A percentile compares a stretch with the other conserved stretches of the same genome.
Conservation (phyloP, 495 filamentous ascomycete genomes). For the Penicillium simplicissimum region DNA sequence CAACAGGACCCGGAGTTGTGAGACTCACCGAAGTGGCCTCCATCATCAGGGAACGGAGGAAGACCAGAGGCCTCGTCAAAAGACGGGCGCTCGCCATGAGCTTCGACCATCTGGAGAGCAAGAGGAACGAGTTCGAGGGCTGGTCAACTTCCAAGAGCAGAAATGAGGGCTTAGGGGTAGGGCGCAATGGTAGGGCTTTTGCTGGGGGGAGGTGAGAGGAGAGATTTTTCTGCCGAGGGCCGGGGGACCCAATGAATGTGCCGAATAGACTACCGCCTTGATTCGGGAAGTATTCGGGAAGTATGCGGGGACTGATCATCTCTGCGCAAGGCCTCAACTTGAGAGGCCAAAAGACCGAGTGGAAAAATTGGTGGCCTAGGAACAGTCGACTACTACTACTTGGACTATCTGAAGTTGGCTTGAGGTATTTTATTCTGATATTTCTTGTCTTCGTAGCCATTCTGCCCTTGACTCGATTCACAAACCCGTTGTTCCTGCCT, state of each 20-base stretch:
- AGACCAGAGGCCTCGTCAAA: constrained; percentile 38
- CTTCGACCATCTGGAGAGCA: constrained; percentile 38
- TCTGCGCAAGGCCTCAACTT: too few relatives aligned
- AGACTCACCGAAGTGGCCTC: constrained; percentile 40
- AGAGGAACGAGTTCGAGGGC: constrained; percentile 22
- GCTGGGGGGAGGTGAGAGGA: constrained; percentile 17
- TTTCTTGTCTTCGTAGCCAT: too few relatives aligned
- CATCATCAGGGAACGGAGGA: constrained; percentile 33
- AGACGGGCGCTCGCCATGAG: constrained; percentile 29
- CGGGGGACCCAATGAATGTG: background rate
- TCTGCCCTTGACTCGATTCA: too few relatives aligned
- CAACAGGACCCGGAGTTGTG: constrained; percentile 6
- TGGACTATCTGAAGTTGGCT: too few relatives aligned
- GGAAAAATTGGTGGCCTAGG: background rate
- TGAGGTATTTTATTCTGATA: too few relatives aligned
- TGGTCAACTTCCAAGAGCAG: constrained; percentile 49
- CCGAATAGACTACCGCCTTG: background rate
- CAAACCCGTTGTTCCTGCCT: too few relatives aligned
- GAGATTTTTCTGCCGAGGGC: constrained; percentile 29
- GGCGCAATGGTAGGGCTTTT: constrained; percentile 43
- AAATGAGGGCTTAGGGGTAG: constrained; percentile 58
- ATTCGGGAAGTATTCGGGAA: background rate
- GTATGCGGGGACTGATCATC: background rate
- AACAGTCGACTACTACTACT: too few relatives aligned
- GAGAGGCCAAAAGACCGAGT: background rate